Evolutionary conservation across 2,329 filamentous ascomycete genomes (phyloP).

Genomic region (Talaromyces funiculosus): DNA sequence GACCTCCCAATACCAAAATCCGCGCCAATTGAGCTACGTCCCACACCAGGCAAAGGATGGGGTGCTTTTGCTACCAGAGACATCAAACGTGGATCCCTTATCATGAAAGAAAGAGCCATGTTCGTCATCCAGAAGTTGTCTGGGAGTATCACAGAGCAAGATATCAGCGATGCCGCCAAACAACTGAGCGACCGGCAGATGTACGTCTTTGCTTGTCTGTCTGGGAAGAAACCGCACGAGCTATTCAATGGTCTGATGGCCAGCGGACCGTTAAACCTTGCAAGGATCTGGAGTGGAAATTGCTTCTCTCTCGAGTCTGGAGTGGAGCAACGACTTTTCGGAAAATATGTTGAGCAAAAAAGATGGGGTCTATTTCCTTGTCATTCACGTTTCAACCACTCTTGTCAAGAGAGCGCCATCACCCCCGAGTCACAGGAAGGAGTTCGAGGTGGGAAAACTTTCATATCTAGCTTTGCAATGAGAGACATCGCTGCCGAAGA

Average conservation of each 20-base stretch:
- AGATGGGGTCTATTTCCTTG: not conserved
- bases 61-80: slow-evolving; percentile 4
- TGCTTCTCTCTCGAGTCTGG: not conserved
- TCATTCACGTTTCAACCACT: slow-evolving; percentile 10
- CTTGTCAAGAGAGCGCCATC: not conserved
- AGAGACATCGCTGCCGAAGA: slow-evolving; percentile 6
- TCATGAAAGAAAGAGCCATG: not conserved
- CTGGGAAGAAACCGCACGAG: not conserved
- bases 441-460: not conserved
- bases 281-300: not conserved
- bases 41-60: slow-evolving; percentile 7
- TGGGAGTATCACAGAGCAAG: not conserved
- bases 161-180: not conserved
- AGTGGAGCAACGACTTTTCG: not conserved
- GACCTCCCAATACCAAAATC: slow-evolving; percentile 9
- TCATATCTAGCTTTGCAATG: not conserved
- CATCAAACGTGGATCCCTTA: not conserved
- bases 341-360: not conserved
- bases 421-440: not conserved
- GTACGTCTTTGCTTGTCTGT: not conserved
- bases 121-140: not conserved
- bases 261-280: not conserved
- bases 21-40: slow-evolving; percentile 14
- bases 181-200: not conserved
- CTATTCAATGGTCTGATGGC: not conserved